phyloP scores from a whole-genome alignment of 106 monocot species.

The Dioscorea alata region DNA sequence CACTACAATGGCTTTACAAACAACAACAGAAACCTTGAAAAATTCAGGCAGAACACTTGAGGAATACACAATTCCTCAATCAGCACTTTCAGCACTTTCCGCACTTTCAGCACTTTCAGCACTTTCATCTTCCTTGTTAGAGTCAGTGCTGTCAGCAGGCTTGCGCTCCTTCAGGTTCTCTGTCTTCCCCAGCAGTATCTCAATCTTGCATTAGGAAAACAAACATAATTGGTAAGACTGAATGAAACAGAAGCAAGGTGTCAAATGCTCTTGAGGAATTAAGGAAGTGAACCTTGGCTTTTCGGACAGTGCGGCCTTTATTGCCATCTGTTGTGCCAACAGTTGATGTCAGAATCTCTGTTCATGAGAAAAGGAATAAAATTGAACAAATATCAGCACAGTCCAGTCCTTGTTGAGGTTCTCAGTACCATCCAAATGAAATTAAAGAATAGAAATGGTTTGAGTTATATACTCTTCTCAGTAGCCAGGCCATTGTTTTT shows the following conservation, averaged over 20 bases:
- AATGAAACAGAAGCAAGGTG: too few species aligned
- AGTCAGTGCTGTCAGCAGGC: neutral
- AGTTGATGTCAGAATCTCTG: slow-evolving; percentile 32
- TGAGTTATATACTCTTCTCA: slow-evolving; percentile 27
- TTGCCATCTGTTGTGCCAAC: slow-evolving; percentile 25
- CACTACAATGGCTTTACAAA: neutral
- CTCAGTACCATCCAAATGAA: too few species aligned
- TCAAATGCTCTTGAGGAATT: neutral
- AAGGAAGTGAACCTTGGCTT: slow-evolving; percentile 17
- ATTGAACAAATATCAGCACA: neutral
- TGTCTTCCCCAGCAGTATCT: slow-evolving; percentile 28
- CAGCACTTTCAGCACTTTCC: neutral
- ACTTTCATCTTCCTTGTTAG: neutral
- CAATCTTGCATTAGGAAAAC: slow-evolving; percentile 9
- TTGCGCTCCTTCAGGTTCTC: slow-evolving; percentile 28
- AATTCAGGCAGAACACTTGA: neutral
- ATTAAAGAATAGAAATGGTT: too few species aligned
- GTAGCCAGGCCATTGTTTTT: slow-evolving; percentile 35
- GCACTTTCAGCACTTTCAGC: too few species aligned
- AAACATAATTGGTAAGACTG: too few species aligned
- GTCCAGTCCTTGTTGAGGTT: neutral
- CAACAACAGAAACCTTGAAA: neutral
- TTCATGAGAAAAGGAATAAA: neutral
- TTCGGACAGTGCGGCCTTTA: slow-evolving; percentile 19
- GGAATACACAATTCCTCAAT: neutral